phyloP scores from a whole-genome alignment of 1,139 yeast genomes.

The Candida gigantensis region DNA sequence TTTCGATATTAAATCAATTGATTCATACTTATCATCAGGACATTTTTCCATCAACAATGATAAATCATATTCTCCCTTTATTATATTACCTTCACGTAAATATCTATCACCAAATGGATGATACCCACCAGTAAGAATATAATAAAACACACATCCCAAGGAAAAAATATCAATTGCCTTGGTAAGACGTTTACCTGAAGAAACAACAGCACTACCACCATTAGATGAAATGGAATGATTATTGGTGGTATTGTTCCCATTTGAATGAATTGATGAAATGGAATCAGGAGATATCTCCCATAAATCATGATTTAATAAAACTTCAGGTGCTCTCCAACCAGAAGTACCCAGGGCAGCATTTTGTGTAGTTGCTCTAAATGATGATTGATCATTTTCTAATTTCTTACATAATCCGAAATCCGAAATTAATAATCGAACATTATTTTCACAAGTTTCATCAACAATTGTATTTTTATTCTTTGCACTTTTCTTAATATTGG shows the following conservation, averaged over 20 bases:
- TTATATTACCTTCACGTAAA: slow-evolving; percentile 83
- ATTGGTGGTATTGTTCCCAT: slow-evolving; percentile 10
- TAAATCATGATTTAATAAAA: slow-evolving; percentile 51
- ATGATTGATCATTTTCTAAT: slow-evolving; percentile 87
- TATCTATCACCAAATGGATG: slow-evolving; percentile 96
- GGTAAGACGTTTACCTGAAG: slow-evolving; percentile 62
- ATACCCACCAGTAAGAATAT: slow-evolving; percentile 77
- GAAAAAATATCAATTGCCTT: slow-evolving; percentile 93
- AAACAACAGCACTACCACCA: slow-evolving; percentile 9
- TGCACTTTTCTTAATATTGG: slow-evolving; percentile 47
- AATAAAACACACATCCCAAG: slow-evolving; percentile 90
- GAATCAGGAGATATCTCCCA: slow-evolving; percentile 41
- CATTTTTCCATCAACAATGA: slow-evolving; percentile 41
- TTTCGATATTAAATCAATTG: slow-evolving; percentile 64
- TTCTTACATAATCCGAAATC: slow-evolving; percentile 96
- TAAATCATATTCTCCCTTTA: slow-evolving; percentile 66
- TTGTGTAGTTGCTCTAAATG: slow-evolving; percentile 88
- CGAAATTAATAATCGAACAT: slow-evolving; percentile 72
- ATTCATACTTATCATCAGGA: slow-evolving; percentile 57
- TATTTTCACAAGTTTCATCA: slow-evolving; percentile 14
- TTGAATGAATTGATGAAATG: slow-evolving; percentile 35
- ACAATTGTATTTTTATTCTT: slow-evolving; percentile 6
- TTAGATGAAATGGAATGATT: slow-evolving; percentile 6
- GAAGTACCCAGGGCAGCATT: slow-evolving; percentile 92
- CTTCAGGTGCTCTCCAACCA: slow-evolving; percentile 98